These are phyloP conservation scores for Rehmannia glutinosa DNA, from an alignment of 257 asterid genomes.

Conservation along the genomic window DNA sequence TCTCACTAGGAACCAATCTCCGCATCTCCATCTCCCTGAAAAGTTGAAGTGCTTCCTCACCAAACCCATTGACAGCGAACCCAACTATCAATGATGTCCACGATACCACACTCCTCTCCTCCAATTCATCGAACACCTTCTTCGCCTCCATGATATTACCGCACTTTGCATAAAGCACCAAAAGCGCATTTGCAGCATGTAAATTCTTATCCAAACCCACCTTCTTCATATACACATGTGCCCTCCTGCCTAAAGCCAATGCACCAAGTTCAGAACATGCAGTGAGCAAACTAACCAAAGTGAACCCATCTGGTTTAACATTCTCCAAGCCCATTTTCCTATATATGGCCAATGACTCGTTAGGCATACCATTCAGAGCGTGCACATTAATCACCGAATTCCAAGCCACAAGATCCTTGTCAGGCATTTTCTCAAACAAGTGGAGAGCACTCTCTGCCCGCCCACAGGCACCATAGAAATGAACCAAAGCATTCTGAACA, in stretches of 20 bases:
- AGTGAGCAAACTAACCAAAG: constrained; percentile 75
- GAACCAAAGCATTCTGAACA: constrained; percentile 76
- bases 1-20: constrained; percentile 52
- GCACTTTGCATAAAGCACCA: constrained; percentile 71
- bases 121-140: constrained; percentile 54
- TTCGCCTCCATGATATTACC: constrained; percentile 61
- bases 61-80: constrained; percentile 73
- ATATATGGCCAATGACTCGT: constrained; percentile 52
- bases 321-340: constrained; percentile 43
- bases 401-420: constrained; percentile 73
- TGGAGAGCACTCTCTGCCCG: constrained; percentile 51
- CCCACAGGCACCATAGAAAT: constrained; percentile 68
- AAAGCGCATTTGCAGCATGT: constrained; percentile 61
- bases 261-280: constrained; percentile 84
- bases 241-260: constrained; percentile 64
- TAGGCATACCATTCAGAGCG: constrained; percentile 62
- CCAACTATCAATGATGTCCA: constrained; percentile 75
- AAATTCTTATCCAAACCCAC: constrained; percentile 57
- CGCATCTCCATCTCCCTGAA: constrained; percentile 54
- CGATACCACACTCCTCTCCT: constrained; percentile 56
- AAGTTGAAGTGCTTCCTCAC: constrained; percentile 56
- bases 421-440: constrained; percentile 56
- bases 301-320: constrained; percentile 74
- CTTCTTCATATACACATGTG: constrained; percentile 61
- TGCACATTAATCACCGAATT: constrained; percentile 66